Conservation (phyloP, 1,139 yeast species). For the Blastobotrys buckinghamii region DNA sequence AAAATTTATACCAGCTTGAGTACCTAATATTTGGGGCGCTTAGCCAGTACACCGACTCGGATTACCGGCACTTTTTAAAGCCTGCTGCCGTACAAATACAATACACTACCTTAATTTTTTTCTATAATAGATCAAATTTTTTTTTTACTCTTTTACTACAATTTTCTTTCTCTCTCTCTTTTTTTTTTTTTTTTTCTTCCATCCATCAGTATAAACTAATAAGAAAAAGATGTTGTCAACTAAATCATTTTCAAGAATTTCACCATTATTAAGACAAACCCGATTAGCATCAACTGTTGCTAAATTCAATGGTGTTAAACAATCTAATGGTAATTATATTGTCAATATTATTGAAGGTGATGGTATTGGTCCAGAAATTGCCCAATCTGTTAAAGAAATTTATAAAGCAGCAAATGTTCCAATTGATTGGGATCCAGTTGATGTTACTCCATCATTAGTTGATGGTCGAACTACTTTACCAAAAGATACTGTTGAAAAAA, state of each 20-base stretch:
- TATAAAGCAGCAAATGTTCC: conserved; percentile 93
- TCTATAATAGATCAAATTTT: not conserved
- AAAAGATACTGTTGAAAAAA: conserved; percentile 83
- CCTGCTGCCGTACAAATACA: not conserved
- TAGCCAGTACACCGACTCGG: not conserved
- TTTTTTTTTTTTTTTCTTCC: not conserved
- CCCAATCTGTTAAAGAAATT: conserved; percentile 86
- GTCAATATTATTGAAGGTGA: conserved; percentile 98
- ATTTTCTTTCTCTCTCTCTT: not conserved
- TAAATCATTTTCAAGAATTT: not conserved
- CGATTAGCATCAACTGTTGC: conserved; percentile 40
- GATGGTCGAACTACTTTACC: conserved; percentile 96
- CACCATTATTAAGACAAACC: not conserved
- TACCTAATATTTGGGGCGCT: no score
- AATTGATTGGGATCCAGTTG: conserved; percentile 95
- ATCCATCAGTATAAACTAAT: not conserved
- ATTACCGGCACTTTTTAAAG: not conserved
- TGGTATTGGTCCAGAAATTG: conserved; percentile 95
- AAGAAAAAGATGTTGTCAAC: conserved; percentile 1
- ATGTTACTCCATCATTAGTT: conserved; percentile 86
- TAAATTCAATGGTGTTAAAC: conserved; percentile 51
- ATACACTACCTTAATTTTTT: no score
- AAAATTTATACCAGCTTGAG: no score
- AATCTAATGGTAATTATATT: conserved; percentile 58
- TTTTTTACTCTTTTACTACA: not conserved